Base-by-base conservation (phyloP, 73 alveolate species). In the Tetrahymena elliotti region DNA sequence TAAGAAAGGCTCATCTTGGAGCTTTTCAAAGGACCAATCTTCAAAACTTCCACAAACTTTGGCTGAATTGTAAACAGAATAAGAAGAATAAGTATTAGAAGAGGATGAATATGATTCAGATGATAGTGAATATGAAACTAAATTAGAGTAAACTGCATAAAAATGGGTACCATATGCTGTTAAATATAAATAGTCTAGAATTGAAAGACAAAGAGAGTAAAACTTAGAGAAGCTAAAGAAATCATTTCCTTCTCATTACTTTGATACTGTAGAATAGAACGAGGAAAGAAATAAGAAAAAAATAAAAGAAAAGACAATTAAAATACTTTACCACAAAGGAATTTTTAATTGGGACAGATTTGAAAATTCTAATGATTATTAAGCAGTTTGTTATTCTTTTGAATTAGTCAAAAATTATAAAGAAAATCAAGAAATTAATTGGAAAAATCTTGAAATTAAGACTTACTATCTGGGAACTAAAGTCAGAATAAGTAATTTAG, bases 401-500 rank as follows among this genome's bases (percentile, higher is more conserved):
- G 83, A 52, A 36, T 22, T 93, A 7, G 93, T 93, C 3, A 93
- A 93, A 37, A 88, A 93, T 18, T 6, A 93, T 10, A 88, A 93
- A 34, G 39, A 37, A 10, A 93, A 36, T 7, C 33, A n/a, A 53
- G 40, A 41, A 34, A 52, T 93, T 40, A 93, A 93, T n/a, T 93
- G 95, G 95, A 93, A 93, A 24, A 93, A 93, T 34, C 82, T 88
- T 7, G 93, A 52, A 22, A 41, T 47, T 31, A 83, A 93, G 24
- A 39, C 83, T 4, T 39, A 40, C 93, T 53, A 16, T 24, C 34
- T 93, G 20, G 84, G 47, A 3, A 93, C 93, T 4, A 41, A 93
- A 53, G 93, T 93, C 22, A 47, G 36, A 88, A 94, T 96, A 83
- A 96, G 84, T 54, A 53, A 95, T 16, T 39, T 83, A 31, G 96